These are phyloP conservation scores for Fusarium coicis DNA, from an alignment of 2,329 filamentous ascomycete genomes.

Conservation along the genomic window DNA sequence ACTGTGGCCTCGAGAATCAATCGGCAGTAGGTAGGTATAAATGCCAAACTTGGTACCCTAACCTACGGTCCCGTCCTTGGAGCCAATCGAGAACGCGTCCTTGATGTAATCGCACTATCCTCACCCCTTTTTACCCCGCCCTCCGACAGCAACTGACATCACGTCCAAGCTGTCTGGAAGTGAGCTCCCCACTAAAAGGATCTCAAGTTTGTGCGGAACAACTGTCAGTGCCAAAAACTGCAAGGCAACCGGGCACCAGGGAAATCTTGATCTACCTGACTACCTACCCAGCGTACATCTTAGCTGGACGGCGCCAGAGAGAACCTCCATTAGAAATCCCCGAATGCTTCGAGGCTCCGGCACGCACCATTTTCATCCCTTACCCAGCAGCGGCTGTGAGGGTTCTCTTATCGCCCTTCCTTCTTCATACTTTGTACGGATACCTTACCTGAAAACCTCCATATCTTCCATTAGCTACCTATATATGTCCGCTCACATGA, in stretches of 20 bases:
- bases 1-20: neutral
- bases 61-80: neutral
- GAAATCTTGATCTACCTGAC: neutral
- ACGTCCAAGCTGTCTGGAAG: conserved; percentile 22
- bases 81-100: neutral
- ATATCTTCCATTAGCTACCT: neutral
- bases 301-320: conserved; percentile 4
- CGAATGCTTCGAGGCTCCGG: conserved; percentile 4
- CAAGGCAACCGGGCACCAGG: conserved; percentile 8
- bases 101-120: conserved; percentile 39
- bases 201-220: neutral
- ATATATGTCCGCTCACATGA: neutral
- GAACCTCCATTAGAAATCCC: neutral
- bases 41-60: neutral
- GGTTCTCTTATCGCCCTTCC: neutral
- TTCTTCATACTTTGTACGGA: neutral
- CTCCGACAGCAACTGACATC: conserved; percentile 19
- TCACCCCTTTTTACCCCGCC: conserved; percentile 43
- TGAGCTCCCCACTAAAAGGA: conserved; percentile 32
- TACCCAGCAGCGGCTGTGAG: neutral
- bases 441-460: neutral
- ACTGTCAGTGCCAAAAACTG: conserved; percentile 18
- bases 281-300: neutral
- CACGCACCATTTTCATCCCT: conserved; percentile 22
- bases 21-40: neutral